Evolutionary conservation across 2,329 filamentous ascomycete genomes (phyloP).

Genomic region (Diaporthe sp.): DNA sequence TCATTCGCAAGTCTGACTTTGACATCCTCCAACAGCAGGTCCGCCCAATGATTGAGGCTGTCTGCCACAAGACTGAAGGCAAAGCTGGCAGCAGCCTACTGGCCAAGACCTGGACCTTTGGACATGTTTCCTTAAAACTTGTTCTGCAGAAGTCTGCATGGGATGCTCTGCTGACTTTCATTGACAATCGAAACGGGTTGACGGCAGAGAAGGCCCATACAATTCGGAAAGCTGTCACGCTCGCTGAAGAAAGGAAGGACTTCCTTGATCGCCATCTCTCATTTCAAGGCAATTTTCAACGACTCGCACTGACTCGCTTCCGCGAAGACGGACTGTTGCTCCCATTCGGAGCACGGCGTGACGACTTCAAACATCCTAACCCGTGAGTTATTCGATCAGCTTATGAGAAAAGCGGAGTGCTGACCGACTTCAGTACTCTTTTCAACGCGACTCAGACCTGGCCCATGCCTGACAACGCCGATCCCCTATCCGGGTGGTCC

Average conservation of each 20-base stretch:
- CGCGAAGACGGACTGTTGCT: constrained; percentile 7
- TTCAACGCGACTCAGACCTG: neutral
- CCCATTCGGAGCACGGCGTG: neutral
- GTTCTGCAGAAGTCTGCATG: neutral
- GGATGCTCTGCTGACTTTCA: neutral
- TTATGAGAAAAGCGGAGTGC: neutral
- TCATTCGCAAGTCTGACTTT: neutral
- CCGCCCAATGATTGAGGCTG: neutral
- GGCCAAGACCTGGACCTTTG: neutral
- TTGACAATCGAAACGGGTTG: neutral
- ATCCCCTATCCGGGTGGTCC: constrained; percentile 2
- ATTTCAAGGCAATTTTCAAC: neutral
- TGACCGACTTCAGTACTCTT: neutral
- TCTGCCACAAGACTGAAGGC: neutral
- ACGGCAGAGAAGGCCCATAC: neutral
- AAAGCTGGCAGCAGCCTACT: neutral
- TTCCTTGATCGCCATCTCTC: neutral
- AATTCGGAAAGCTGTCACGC: neutral
- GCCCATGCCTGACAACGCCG: neutral
- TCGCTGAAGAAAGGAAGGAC: neutral
- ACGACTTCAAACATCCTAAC: neutral
- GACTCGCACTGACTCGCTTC: neutral
- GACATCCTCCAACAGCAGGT: neutral
- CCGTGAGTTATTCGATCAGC: neutral
- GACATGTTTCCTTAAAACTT: neutral